phyloP scores from a whole-genome alignment of 2,329 filamentous ascomycete species.

The Venturia asperata region DNA sequence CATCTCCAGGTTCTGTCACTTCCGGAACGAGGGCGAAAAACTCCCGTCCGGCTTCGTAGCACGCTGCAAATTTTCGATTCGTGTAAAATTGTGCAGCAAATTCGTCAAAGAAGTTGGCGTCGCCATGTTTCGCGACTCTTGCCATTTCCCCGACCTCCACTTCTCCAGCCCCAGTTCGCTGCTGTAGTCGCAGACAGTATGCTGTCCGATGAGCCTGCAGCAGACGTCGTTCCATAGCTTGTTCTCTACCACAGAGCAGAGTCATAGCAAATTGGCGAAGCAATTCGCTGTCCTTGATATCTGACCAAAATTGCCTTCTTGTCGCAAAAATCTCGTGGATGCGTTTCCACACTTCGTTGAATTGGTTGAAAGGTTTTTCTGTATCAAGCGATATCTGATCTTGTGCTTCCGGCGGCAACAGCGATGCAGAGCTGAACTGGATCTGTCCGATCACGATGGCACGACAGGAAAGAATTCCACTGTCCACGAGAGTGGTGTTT shows the following conservation, averaged over 20 bases:
- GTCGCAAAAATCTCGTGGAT: not conserved
- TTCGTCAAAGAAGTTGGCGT: constrained; percentile 1
- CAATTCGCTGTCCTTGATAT: constrained; percentile 10
- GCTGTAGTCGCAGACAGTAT: not conserved
- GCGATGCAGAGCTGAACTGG: not conserved
- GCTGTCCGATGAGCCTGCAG: constrained; percentile 8
- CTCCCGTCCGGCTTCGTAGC: constrained; percentile 2
- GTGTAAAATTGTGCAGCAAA: not conserved
- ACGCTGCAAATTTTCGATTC: constrained; percentile 6
- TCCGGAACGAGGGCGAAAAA: not conserved
- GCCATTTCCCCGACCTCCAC: constrained; percentile 10
- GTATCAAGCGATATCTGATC: not conserved
- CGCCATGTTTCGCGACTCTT: not conserved
- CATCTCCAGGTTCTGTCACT: not conserved
- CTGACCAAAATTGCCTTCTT: constrained; percentile 4
- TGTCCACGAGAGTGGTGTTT: not conserved
- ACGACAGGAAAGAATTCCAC: constrained; percentile 2
- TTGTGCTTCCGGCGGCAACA: not conserved
- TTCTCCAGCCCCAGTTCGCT: not conserved
- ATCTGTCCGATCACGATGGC: not conserved
- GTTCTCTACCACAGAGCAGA: constrained; percentile 4
- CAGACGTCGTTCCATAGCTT: constrained; percentile 5
- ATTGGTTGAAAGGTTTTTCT: constrained; percentile 6
- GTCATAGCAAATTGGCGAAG: constrained; percentile 9
- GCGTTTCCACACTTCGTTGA: constrained; percentile 3